phyloP scores from a whole-genome alignment of 768 basidiomycete genomes.

The Termitomyces sp. region DNA sequence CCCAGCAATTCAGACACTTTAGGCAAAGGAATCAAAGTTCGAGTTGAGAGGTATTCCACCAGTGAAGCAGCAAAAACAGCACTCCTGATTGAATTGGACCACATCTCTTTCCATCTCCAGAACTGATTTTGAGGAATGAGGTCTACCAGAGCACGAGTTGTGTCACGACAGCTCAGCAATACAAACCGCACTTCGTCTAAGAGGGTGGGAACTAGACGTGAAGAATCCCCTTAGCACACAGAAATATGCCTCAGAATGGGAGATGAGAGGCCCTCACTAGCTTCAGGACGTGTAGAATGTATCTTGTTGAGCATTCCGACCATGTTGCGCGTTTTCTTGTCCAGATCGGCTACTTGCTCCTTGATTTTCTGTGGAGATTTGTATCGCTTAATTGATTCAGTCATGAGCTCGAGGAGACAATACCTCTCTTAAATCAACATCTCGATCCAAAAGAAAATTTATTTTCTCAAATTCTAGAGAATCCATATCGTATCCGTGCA shows the following conservation, averaged over 20 bases:
- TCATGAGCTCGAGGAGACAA: conserved; percentile 8
- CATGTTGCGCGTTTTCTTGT: conserved; percentile 69
- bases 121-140: conserved; percentile 67
- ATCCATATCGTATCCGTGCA: conserved; percentile 38
- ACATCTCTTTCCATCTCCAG: conserved; percentile 85
- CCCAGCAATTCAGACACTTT: conserved; percentile 52
- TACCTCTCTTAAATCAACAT: conserved; percentile 53
- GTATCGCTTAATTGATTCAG: background rate
- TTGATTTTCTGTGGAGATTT: conserved; percentile 60
- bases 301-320: conserved; percentile 74
- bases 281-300: conserved; percentile 61
- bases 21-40: conserved; percentile 53
- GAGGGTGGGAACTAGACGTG: conserved; percentile 49
- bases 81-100: conserved; percentile 63
- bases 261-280: conserved; percentile 36
- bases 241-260: background rate
- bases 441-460: conserved; percentile 55
- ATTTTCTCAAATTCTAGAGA: conserved; percentile 47
- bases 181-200: conserved; percentile 52
- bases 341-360: conserved; percentile 66
- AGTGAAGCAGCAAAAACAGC: conserved; percentile 63
- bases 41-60: conserved; percentile 54
- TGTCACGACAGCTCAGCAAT: conserved; percentile 48
- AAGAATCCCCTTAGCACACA: conserved; percentile 1
- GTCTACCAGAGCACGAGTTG: conserved; percentile 42